Evolutionary conservation across 192 early-diverging fungal genomes (phyloP), one percentile per base, ranked within the genome.

Genomic region (Ramicandelaber brevisporus): DNA sequence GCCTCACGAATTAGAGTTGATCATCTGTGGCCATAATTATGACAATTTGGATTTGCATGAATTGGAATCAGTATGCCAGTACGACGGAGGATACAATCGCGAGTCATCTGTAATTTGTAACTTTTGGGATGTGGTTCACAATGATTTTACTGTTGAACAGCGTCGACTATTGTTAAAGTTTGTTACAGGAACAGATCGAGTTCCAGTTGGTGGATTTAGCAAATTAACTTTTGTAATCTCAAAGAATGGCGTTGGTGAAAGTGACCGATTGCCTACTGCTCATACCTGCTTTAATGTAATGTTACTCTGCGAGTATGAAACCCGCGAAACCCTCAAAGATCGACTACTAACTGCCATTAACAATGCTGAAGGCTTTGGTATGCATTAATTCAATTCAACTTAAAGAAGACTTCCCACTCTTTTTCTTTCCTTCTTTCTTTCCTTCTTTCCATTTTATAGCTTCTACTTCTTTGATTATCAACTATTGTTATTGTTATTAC

Each of bases 251-350:
- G n/a, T n/a, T n/a, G 67, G 63, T 4, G 81, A 86, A 42, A 70
- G 70, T 17, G 76, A 76, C 46, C 69, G 85, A 14, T 43, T 93
- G 26, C 87, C 87, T 6, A 83, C 82, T 2, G 76, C 85, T 4
- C 84, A 89, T 37, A 93, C 87, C 0, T 93, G 87, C 49, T 89
- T 78, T 41, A 89, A 89, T 46, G 75, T 78, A 6, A 50, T 93
- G 23, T 61, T 86, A 30, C 50, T 93, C 3, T 76, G 66, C 19
- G 79, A 84, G 20, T 92, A 92, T 42, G 47, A 63, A 4, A 50
- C 61, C 14, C 66, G 82, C 30, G 77, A 76, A 20, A 72, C 78
- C 46, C 52, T 93, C 6, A 50, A 65, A 18, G 73, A 78, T 21
- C 53, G 78, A 14, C 43, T 93, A 11, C 41, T 68, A 33, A 82